These are phyloP conservation scores for Xylaria telfairii DNA, from an alignment of 495 filamentous ascomycete species.

Conservation along the genomic window DNA sequence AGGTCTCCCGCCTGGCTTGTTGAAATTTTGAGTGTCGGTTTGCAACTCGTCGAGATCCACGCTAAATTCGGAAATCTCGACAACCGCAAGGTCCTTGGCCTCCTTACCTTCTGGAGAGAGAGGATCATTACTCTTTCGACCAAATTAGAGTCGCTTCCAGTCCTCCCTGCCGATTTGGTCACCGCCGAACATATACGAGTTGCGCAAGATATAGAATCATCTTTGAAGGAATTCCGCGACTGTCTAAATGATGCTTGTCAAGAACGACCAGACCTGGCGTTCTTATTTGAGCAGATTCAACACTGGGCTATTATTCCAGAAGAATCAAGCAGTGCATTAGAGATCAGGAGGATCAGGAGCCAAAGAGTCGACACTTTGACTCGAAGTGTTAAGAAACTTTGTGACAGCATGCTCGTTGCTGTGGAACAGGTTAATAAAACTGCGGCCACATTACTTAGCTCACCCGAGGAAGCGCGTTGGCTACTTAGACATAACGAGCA, in stretches of 20 bases:
- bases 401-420: conserved; percentile 73
- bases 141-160: conserved; percentile 55
- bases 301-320: conserved; percentile 45
- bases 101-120: conserved; percentile 58
- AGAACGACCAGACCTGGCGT: conserved; percentile 64
- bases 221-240: conserved; percentile 50
- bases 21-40: conserved; percentile 49
- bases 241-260: conserved; percentile 52
- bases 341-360: background rate
- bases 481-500: conserved; percentile 64
- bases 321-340: background rate
- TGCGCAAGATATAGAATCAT: conserved; percentile 50
- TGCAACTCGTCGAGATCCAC: conserved; percentile 63
- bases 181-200: conserved; percentile 53
- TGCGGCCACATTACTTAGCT: conserved; percentile 50
- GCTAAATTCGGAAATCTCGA: conserved; percentile 61
- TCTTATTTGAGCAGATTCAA: conserved; percentile 65
- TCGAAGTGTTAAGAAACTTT: conserved; percentile 58
- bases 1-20: conserved; percentile 49
- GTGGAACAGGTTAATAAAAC: conserved; percentile 71
- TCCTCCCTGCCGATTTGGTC: conserved; percentile 60
- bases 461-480: conserved; percentile 67
- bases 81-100: conserved; percentile 46
- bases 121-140: conserved; percentile 46
- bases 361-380: background rate